Evolutionary conservation across 2,329 filamentous ascomycete genomes (phyloP), one percentile per base, ranked within the genome.

Genomic region (Helotiales sp.): DNA sequence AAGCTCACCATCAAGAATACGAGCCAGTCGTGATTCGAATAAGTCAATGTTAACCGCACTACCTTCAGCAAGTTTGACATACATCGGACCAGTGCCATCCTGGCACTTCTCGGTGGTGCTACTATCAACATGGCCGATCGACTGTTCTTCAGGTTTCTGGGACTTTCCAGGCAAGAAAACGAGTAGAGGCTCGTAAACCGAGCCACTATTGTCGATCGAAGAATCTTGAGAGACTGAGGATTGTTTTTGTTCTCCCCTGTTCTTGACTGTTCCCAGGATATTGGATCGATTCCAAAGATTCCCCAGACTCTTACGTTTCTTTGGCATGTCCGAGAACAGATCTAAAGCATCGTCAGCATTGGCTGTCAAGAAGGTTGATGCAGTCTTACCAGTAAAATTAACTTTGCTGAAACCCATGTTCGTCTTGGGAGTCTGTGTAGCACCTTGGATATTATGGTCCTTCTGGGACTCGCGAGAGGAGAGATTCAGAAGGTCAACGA

Each of bases 261-360:
- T 70, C 4, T 63, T 68, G 30, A 75, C 65, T 28, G 70, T 71
- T 10, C 66, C 73, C 3, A 74, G 49, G 5, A 75, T 68, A 61
- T 75, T 68, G 10, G 70, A 45, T 22, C 32, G 34, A 50, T 28
- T 63, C 17, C 55, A 34, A 45, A 63, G 24, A n/a, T 63, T 63
- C 6, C 61, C 61, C 17, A 75, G 63, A 68, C 74, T 76, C 58
- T 70, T 74, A 24, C 74, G 66, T 63, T 72, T 64, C 37, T 43
- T 68, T 10, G 61, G 61, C 20, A 52, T 22, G 2, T 61, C 20
- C 15, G 43, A 26, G 45, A 61, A 61, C n/a, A 61, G 30, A 24
- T 52, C 59, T 61, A 17, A 61, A 50, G 6, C n/a, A 47, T 45
- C n/a, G 40, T 37, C 26, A 61, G 4, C 47, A 15, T 52, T 63